Base-by-base conservation (phyloP, 305 asterid species). In the Coffea humblotiana region DNA sequence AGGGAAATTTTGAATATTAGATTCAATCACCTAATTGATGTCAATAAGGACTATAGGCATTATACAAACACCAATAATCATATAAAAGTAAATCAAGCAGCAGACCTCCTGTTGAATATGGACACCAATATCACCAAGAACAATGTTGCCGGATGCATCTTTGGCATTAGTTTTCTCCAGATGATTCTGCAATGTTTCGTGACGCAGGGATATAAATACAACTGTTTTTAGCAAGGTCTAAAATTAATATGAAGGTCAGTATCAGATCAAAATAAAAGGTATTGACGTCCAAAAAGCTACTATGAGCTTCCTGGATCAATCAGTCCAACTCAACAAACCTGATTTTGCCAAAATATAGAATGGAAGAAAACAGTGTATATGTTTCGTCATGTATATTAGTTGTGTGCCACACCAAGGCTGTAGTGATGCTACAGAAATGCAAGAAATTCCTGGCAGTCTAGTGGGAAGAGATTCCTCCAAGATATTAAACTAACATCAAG, bases 91-190 rank as follows among this genome's bases (percentile, higher is more conserved):
- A 3, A 83, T 40, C 75, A 10, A 81, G 32, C 56, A 40, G 79
- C 89, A 72, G 81, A 93, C 98, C 95, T 93, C 97, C 86, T 87
- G 95, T 82, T 92, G 98, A 83, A 94, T 82, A 86, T 84, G 88
- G 70, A 84, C 93, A 69, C 98, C 98, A 74, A 94, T 83, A 90
- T 94, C 98, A 82, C 98, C 97, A 37, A 94, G 85, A 75, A 94
- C 83, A 56, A 77, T 82, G 83, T 94, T 94, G 67, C 98, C 97
- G 29, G 98, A 94, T 82, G 97, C 98, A 84, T 94, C 98, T 73
- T 76, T 91, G 71, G 97, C 97, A 88, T 91, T 89, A 72, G 94
- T 90, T 89, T 89, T 91, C 83, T 85, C 85, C 74, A 94, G 88
- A 81, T 89, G 84, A 86, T 85, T 84, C 97, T 94, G 95, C 82